A percentile compares a stretch with the other conserved stretches of the same genome.
Evolutionary conservation across 108 stramenopile genomes (phyloP).

Genomic region (Skeletonema menzelii): DNA sequence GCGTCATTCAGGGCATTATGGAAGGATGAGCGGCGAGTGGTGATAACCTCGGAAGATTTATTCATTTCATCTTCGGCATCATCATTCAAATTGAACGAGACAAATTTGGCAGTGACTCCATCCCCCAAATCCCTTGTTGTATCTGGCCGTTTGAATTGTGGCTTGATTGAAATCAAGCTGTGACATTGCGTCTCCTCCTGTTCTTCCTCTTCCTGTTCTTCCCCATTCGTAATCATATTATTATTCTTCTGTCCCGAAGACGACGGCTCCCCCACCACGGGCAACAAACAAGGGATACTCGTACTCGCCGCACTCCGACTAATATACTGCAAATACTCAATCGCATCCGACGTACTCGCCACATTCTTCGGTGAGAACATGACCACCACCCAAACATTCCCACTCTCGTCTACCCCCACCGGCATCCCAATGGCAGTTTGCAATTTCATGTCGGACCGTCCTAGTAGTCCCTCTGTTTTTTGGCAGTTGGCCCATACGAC

Average conservation of each 20-base stretch:
- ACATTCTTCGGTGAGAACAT: constrained; percentile 92
- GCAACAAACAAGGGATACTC: constrained; percentile 78
- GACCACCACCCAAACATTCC: constrained; percentile 91
- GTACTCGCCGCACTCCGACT: constrained; percentile 74
- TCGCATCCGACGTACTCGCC: constrained; percentile 75
- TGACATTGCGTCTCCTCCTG: constrained; percentile 25
- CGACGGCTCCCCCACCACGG: constrained; percentile 63
- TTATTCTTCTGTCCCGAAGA: neutral
- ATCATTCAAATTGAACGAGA: constrained; percentile 61
- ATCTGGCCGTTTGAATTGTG: constrained; percentile 23
- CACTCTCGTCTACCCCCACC: constrained; percentile 80
- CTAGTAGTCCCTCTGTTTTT: constrained; percentile 83
- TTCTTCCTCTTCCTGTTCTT: neutral
- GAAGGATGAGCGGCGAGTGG: constrained; percentile 21
- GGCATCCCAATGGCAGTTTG: constrained; percentile 97
- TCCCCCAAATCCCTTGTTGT: constrained; percentile 56
- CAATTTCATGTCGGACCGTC: constrained; percentile 92
- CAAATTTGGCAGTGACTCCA: constrained; percentile 78
- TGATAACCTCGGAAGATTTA: neutral
- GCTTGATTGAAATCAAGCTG: constrained; percentile 28
- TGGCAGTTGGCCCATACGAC: constrained; percentile 96
- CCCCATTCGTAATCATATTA: constrained; percentile 25
- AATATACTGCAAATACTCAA: constrained; percentile 85
- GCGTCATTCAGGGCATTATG: constrained; percentile 65
- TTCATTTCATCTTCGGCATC: constrained; percentile 38